Base-by-base conservation (phyloP, 306 rosid genomes). In the Quillaja saponaria region DNA sequence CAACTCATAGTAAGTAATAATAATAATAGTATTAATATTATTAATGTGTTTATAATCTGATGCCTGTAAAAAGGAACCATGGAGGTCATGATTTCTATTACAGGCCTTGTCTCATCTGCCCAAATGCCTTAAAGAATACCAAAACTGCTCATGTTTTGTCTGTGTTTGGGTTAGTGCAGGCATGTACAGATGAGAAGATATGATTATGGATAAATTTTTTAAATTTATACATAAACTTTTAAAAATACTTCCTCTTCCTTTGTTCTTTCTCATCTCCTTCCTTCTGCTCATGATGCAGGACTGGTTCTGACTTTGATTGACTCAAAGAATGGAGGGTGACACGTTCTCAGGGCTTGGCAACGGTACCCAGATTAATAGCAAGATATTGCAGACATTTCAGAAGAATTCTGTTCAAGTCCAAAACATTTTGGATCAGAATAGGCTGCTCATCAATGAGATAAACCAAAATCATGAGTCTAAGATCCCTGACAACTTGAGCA, bases 381-480 rank as follows among this genome's bases (percentile, higher is more conserved):
- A 83, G 76, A 50, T 92, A 14, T 57, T 87, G 53, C 96, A 84
- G 78, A 82, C 90, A 68, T 89, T 92, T 63, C 81, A 92, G 79
- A 84, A 81, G 75, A 92, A 70, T 79, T 92, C 89, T 69, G 91
- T 63, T 60, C 94, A 92, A 89, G 99, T 92, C 8, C 99, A 92
- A 67, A 65, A 81, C 62, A 86, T 92, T 48, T 71, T 92, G 80
- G 99, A 92, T 79, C 95, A 92, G 72, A 92, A 92, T 73, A 79
- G 92, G 82, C 49, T 92, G 45, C 90, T 92, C 38, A 92, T 92
- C 77, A 92, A 80, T 47, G 90, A 92, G 85, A 92, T 92, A 76
- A 92, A 92, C 85, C 96, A 92, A 71, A 92, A 92, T 69, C 99
- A 92, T 3, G 99, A 92, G 71, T 92, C 99, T 17, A 92, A 85